Conservation (phyloP, 192 early-diverging fungal genomes). For the Coemansia sp. region DNA sequence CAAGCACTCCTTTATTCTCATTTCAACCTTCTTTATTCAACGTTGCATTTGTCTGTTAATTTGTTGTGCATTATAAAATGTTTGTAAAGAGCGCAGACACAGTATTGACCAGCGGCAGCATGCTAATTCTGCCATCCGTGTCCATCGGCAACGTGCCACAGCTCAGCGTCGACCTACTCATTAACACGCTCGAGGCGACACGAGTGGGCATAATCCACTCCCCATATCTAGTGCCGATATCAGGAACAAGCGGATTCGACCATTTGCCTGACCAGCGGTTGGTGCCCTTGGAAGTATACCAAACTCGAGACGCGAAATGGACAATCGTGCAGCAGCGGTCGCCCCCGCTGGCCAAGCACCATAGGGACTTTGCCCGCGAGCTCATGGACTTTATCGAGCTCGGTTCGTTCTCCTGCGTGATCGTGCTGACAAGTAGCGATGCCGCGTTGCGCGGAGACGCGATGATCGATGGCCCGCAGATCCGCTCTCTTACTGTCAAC, state of each 20-base stretch:
- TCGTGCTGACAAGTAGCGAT: conserved; percentile 68
- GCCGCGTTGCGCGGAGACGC: conserved; percentile 62
- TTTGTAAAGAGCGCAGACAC: background rate
- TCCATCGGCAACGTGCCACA: conserved; percentile 83
- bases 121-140: conserved; percentile 59
- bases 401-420: conserved; percentile 56
- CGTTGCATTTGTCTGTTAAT: background rate
- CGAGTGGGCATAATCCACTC: conserved; percentile 66
- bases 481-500: conserved; percentile 54
- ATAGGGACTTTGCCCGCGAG: conserved; percentile 53
- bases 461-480: conserved; percentile 58
- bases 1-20: background rate
- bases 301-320: conserved; percentile 61
- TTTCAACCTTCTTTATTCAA: background rate
- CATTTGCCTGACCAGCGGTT: conserved; percentile 24
- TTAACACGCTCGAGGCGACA: conserved; percentile 61
- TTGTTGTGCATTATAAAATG: background rate
- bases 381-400: conserved; percentile 59
- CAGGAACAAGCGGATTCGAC: conserved; percentile 54
- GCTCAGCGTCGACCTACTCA: conserved; percentile 64
- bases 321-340: conserved; percentile 74
- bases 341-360: conserved; percentile 57
- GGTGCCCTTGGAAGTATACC: conserved; percentile 62
- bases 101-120: conserved; percentile 17
- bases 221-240: conserved; percentile 59